A percentile compares a stretch with the other conserved stretches of the same genome.
Evolutionary conservation across 2,329 filamentous ascomycete species (phyloP).

Genomic region (Didymella exigua): DNA sequence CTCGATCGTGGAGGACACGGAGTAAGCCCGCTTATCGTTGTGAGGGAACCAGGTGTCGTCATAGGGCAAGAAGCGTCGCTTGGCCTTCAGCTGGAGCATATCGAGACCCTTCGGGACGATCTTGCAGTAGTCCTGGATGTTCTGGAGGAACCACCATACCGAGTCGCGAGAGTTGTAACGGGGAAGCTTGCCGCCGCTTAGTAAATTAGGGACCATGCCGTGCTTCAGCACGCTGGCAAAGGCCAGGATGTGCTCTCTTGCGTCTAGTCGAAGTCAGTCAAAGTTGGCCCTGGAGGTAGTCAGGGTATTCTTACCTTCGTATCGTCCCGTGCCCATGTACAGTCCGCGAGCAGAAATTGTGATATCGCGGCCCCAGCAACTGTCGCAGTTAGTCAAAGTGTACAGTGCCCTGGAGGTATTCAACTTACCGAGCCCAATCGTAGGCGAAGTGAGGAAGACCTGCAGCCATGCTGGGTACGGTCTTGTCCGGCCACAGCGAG

Average conservation of each 20-base stretch:
- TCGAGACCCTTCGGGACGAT: slow-evolving; percentile 77
- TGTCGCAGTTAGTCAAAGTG: background rate
- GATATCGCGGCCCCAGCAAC: slow-evolving; percentile 93
- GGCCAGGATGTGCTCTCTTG: slow-evolving; percentile 89
- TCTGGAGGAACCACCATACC: slow-evolving; percentile 96
- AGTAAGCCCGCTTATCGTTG: slow-evolving; percentile 84
- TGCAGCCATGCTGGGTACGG: slow-evolving; percentile 85
- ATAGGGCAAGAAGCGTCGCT: slow-evolving; percentile 88
- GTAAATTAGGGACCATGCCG: slow-evolving; percentile 94
- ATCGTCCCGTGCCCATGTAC: slow-evolving; percentile 88
- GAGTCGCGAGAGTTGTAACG: slow-evolving; percentile 96
- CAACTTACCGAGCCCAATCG: slow-evolving; percentile 74
- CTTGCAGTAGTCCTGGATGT: slow-evolving; percentile 88
- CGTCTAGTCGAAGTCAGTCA: slow-evolving; percentile 59
- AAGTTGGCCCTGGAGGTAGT: background rate
- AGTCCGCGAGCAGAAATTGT: slow-evolving; percentile 94
- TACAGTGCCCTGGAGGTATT: background rate
- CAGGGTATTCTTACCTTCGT: slow-evolving; percentile 50
- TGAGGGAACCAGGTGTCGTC: slow-evolving; percentile 92
- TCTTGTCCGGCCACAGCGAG: slow-evolving; percentile 84
- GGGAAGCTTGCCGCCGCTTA: slow-evolving; percentile 82
- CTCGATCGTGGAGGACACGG: slow-evolving; percentile 77
- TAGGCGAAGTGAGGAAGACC: slow-evolving; percentile 93
- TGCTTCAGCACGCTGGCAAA: slow-evolving; percentile 98
- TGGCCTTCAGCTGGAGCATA: slow-evolving; percentile 76